Base-by-base conservation (phyloP, 768 basidiomycete genomes). In the Tricholoma saponaceum region DNA sequence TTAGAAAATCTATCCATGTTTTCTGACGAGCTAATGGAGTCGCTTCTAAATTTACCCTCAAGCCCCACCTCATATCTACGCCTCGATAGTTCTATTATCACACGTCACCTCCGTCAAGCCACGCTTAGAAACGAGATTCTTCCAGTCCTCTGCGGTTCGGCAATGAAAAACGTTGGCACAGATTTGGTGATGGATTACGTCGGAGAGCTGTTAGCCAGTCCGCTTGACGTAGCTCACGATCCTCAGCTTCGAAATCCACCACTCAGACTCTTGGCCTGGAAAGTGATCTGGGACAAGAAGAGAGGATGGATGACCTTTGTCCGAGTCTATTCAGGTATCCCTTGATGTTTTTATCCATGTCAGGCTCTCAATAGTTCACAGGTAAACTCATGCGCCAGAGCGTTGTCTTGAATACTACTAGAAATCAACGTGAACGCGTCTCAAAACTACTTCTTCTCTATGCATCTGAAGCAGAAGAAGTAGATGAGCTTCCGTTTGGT, bases 241-340 rank as follows among this genome's bases (percentile, higher is more conserved):
- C 63, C 62, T 13, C 81, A 82, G 60, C 67, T 66, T 16, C 62
- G 70, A 22, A 81, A 81, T 54, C 67, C 79, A 0, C 83, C 85
- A 1, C 65, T 89, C 22, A 83, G 81, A 33, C 69, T 87, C 60
- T 75, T 95, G 25, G 92, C 89, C 2, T 95, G 93, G 92, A 95
- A 95, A 67, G 92, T 95, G 20, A 79, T 76, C 28, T 93, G 91
- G 92, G 91, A 95, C 65, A 85, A 84, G 57, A 82, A 80, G 63
- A 71, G 74, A 56, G 92, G 92, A 22, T 95, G 92, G 92, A 92
- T 95, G 91, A 94, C 92, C 1, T 95, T 92, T 67, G 87, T 95
- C 37, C 79, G 92, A 23, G 83, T 95, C 18, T 95, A 95, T 70
- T 92, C 92, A 54, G 92, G 92, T 90, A 68, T 59, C 69, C 3